Base-by-base conservation (phyloP, 1,284 basidiomycete genomes). In the Rhodotorula glutinis region DNA sequence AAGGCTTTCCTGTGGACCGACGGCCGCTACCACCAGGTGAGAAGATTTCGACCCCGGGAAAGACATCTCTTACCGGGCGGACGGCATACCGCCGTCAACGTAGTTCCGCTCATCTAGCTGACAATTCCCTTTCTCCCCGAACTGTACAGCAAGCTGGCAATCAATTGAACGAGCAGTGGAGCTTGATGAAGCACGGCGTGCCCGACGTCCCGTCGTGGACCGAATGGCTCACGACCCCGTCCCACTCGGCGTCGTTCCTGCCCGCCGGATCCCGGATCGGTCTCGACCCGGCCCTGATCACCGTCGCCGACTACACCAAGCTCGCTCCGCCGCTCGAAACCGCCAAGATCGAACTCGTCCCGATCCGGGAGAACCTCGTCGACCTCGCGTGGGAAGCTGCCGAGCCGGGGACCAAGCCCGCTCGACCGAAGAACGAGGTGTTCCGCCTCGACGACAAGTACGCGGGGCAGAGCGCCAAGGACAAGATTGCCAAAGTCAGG, bases 251-350 rank as follows among this genome's bases (percentile, higher is more conserved):
- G 17, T 23, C 62, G 10, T n/a, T 55, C 25, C 62, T 71, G 25
- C 69, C 72, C 1, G 27, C 54, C 21, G 57, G 58, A 9, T 84
- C 85, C 16, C 84, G 84, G 51, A 87, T 94, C 60, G 92, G 91
- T 10, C 86, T 95, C 60, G 91, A 95, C 80, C 84, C 92, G 0
- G 85, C 84, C 5, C 79, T 94, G 19, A 86, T 95, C 59, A 53
- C 72, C 25, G 61, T 74, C 44, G 54, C 60, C 51, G 80, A 81
- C 60, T 76, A 78, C 41, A 63, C 68, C 29, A 51, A 71, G 16
- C 71, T 91, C 60, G 79, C 79, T 54, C 85, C 84, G 55, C 78
- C 83, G 13, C 82, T 90, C 2, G 77, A 80, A 46, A 76, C 82
- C 27, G 80, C 80, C 52, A 78, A 83, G 11, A 87, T 88, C 1